Percentiles rank a stretch among this genome's conserved stretches.
phyloP scores from a whole-genome alignment of 306 rosid genomes.

The Lathyrus tuberosus region DNA sequence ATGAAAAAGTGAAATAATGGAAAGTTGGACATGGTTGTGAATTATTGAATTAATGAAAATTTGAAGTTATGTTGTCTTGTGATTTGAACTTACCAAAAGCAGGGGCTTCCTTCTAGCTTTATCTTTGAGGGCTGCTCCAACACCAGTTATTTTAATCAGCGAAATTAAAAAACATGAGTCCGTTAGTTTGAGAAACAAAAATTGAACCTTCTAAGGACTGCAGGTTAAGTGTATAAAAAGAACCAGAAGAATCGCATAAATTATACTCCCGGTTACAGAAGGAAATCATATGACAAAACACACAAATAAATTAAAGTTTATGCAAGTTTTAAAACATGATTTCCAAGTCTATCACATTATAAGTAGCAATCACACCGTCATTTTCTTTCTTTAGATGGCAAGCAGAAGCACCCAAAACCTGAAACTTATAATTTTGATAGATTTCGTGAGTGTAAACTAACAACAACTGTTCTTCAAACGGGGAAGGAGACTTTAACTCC shows the following conservation, averaged over 20 bases:
- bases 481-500: too few species aligned
- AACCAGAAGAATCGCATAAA: conserved; percentile 81
- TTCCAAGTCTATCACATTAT: too few species aligned
- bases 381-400: too few species aligned
- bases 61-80: conserved; percentile 1
- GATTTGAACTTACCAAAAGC: conserved; percentile 55
- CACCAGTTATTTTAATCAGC: conserved; percentile 66
- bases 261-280: conserved; percentile 55
- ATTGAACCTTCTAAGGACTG: background rate
- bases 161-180: conserved; percentile 23
- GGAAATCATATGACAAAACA: conserved; percentile 64
- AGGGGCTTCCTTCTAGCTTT: conserved; percentile 85
- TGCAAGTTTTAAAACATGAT: background rate
- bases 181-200: conserved; percentile 10
- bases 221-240: conserved; percentile 22
- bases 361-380: too few species aligned
- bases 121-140: conserved; percentile 69
- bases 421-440: too few species aligned
- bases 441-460: too few species aligned
- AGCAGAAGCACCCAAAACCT: too few species aligned
- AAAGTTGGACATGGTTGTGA: too few species aligned
- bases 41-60: too few species aligned
- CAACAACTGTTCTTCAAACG: too few species aligned
- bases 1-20: too few species aligned
- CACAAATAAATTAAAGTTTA: conserved; percentile 12